These are phyloP conservation scores for Aspergillus novofumigatus DNA, from an alignment of 2,329 filamentous ascomycete species.

Conservation along the genomic window DNA sequence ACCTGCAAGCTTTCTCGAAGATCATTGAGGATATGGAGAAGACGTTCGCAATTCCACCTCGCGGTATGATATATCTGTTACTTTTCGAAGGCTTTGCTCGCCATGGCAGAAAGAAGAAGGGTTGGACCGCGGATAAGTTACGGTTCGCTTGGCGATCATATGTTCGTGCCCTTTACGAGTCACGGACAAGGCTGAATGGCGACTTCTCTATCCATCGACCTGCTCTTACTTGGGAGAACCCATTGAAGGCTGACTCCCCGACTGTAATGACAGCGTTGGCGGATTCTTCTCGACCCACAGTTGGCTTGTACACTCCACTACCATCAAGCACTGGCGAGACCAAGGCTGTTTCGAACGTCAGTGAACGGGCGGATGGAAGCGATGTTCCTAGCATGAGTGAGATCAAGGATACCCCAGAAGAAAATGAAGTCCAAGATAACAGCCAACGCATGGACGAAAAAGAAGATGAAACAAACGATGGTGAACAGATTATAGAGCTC, in stretches of 20 bases:
- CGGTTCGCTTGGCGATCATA: slow-evolving; percentile 65
- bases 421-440: background rate
- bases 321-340: slow-evolving; percentile 12
- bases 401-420: slow-evolving; percentile 2
- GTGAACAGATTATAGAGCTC: background rate
- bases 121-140: slow-evolving; percentile 70
- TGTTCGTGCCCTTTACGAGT: slow-evolving; percentile 42
- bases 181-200: slow-evolving; percentile 24
- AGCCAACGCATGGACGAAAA: background rate
- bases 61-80: slow-evolving; percentile 72
- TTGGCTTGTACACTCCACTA: slow-evolving; percentile 23
- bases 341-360: background rate
- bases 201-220: slow-evolving; percentile 11
- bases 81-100: slow-evolving; percentile 76
- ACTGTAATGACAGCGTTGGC: slow-evolving; percentile 4
- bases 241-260: slow-evolving; percentile 15
- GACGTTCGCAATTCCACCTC: slow-evolving; percentile 60
- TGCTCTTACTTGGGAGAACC: slow-evolving; percentile 28
- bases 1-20: slow-evolving; percentile 65
- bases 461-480: background rate
- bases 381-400: background rate
- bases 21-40: slow-evolving; percentile 76
- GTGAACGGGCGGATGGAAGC: background rate
- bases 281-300: slow-evolving; percentile 7
- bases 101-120: slow-evolving; percentile 64